Evolutionary conservation across 768 basidiomycete genomes (phyloP).

Genomic region (Termitomyces sp.): DNA sequence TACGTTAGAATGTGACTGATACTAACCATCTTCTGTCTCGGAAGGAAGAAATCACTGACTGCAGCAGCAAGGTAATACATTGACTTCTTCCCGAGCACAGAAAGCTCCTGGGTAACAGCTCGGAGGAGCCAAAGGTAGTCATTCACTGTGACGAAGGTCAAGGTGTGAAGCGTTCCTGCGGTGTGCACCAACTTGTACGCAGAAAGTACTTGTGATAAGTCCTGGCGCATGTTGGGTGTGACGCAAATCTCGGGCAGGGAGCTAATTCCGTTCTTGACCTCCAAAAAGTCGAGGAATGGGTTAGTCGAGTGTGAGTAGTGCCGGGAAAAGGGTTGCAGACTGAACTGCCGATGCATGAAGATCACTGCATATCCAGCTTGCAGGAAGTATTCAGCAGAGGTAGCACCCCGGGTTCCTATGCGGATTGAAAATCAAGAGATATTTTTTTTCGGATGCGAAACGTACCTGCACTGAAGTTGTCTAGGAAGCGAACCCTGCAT

Average conservation of each 20-base stretch:
- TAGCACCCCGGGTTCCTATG: conserved; percentile 90
- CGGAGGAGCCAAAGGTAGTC: conserved; percentile 94
- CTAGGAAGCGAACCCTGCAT: conserved; percentile 90
- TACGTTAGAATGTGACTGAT: background rate
- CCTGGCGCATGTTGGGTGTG: conserved; percentile 55
- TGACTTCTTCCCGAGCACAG: conserved; percentile 59
- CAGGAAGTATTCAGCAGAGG: conserved; percentile 97
- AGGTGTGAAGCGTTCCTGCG: conserved; percentile 71
- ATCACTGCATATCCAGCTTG: conserved; percentile 94
- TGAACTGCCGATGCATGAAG: conserved; percentile 98
- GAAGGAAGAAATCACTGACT: conserved; percentile 97
- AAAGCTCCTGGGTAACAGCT: conserved; percentile 77
- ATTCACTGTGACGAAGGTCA: conserved; percentile 92
- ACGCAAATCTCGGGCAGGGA: conserved; percentile 57
- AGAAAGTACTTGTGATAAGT: conserved; percentile 69
- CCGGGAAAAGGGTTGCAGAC: conserved; percentile 93
- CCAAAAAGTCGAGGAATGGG: conserved; percentile 94
- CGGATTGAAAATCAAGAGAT: conserved; percentile 6
- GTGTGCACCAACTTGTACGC: conserved; percentile 79
- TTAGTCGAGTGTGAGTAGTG: conserved; percentile 99
- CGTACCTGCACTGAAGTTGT: conserved; percentile 97
- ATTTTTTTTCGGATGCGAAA: background rate
- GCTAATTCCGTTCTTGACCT: conserved; percentile 46
- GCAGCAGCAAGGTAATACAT: conserved; percentile 98
- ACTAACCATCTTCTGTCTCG: conserved; percentile 83